Conservation (phyloP, 179 eudicot genomes). For the Actinidia chinensis region DNA sequence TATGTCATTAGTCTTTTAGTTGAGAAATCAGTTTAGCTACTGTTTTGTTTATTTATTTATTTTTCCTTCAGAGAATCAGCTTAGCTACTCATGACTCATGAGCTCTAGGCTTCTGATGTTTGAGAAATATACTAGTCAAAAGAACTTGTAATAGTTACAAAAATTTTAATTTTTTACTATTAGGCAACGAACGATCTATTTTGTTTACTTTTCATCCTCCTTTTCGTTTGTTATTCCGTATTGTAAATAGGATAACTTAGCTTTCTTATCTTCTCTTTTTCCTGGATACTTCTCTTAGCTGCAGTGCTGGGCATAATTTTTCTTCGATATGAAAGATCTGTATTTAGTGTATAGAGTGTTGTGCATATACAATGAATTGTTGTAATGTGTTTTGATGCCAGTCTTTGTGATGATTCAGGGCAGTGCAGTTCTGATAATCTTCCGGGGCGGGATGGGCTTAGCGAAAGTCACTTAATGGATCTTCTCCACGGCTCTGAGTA, state of each 20-base stretch:
- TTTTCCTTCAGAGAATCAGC: not conserved
- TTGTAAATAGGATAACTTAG: not conserved
- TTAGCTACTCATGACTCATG: not conserved
- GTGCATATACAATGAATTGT: not conserved
- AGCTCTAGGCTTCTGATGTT: not conserved
- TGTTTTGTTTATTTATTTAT: not conserved
- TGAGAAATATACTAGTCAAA: not conserved
- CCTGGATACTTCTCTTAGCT: not conserved
- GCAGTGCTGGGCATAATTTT: not conserved
- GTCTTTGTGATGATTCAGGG: slow-evolving; percentile 37
- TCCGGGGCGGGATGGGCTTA: slow-evolving; percentile 35
- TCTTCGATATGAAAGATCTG: not conserved
- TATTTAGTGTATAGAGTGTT: not conserved
- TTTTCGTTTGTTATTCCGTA: not conserved
- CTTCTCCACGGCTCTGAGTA: slow-evolving; percentile 51
- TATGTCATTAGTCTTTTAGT: not conserved
- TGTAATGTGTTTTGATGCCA: not conserved
- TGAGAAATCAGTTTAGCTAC: not conserved
- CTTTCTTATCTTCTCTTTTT: not conserved
- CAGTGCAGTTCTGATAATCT: slow-evolving; percentile 41
- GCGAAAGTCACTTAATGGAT: slow-evolving; percentile 42
- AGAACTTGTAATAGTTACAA: not conserved
- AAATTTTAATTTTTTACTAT: not conserved
- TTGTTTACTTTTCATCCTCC: not conserved
- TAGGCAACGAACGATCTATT: not conserved